Evolutionary conservation across 176 grass and related monocot genomes (phyloP).

Genomic region (Oryza glaberrima): DNA sequence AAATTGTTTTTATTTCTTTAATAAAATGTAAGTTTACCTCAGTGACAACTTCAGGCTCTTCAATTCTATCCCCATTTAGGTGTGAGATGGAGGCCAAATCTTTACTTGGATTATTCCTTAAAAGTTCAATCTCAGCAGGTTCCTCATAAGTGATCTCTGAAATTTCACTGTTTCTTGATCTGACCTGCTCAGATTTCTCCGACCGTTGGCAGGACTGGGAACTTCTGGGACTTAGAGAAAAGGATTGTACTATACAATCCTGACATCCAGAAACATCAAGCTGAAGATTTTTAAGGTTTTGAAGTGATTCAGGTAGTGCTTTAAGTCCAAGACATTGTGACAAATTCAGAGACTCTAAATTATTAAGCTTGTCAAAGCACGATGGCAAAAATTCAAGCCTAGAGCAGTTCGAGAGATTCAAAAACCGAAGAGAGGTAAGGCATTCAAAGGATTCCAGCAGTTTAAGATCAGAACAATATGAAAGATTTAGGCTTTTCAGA

Average conservation of each 20-base stretch:
- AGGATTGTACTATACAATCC: conserved; percentile 34
- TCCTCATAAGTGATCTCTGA: conserved; percentile 24
- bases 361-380: conserved; percentile 34
- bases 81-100: not conserved
- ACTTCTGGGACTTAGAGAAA: conserved; percentile 22
- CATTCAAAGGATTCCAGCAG: conserved; percentile 32
- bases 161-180: conserved; percentile 25
- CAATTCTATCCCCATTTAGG: conserved; percentile 11
- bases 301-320: conserved; percentile 27
- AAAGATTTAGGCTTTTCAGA: conserved; percentile 42
- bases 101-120: not conserved
- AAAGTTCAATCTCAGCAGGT: not conserved
- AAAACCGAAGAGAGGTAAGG: conserved; percentile 46
- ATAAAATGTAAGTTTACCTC: conserved; percentile 30
- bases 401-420: conserved; percentile 50
- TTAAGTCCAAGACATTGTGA: conserved; percentile 33
- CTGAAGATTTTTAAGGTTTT: conserved; percentile 32
- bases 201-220: conserved; percentile 16
- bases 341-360: conserved; percentile 34
- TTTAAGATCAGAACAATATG: conserved; percentile 51
- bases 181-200: conserved; percentile 27
- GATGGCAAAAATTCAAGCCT: conserved; percentile 44
- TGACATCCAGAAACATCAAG: conserved; percentile 50
- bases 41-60: conserved; percentile 19
- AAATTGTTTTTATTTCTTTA: not conserved